Conservation (phyloP, 208 protist species). For the Wallacemonas sp. region DNA sequence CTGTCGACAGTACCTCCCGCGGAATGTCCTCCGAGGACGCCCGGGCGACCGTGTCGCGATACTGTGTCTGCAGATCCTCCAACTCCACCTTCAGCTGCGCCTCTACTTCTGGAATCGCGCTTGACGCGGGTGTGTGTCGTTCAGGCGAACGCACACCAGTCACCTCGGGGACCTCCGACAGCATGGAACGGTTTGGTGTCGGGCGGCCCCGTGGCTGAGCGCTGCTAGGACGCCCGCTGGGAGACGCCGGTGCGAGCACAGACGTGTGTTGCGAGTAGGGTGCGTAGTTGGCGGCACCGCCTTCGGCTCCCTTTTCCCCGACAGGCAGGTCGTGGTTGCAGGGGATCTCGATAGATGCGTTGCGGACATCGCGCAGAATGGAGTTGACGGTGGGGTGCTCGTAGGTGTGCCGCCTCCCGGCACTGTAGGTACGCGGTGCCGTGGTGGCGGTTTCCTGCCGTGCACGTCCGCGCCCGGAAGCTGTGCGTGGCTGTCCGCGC, state of each 20-base stretch:
- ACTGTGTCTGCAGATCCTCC: constrained; percentile 63
- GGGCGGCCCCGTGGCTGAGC: neutral
- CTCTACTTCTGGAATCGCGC: constrained; percentile 61
- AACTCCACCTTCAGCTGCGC: constrained; percentile 69
- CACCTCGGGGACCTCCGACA: neutral
- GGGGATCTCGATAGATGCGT: constrained; percentile 29
- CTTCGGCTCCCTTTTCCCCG: neutral
- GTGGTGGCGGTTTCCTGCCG: neutral
- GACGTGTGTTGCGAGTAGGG: neutral
- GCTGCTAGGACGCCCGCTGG: neutral
- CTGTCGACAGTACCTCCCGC: constrained; percentile 50
- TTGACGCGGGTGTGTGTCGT: neutral
- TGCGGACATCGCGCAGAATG: constrained; percentile 76
- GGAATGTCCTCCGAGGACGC: constrained; percentile 48
- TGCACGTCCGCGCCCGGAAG: neutral
- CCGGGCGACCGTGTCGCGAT: constrained; percentile 65
- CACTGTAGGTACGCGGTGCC: neutral
- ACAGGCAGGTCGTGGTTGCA: neutral
- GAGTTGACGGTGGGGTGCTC: constrained; percentile 85
- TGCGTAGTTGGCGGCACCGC: neutral
- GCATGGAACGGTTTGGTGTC: constrained; percentile 4
- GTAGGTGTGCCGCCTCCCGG: constrained; percentile 39
- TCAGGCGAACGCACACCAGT: neutral
- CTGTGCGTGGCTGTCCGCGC: too few relatives aligned
- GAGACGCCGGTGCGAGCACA: neutral